Conservation (phyloP, 1,284 basidiomycete species). For the Ustilago lituana region DNA sequence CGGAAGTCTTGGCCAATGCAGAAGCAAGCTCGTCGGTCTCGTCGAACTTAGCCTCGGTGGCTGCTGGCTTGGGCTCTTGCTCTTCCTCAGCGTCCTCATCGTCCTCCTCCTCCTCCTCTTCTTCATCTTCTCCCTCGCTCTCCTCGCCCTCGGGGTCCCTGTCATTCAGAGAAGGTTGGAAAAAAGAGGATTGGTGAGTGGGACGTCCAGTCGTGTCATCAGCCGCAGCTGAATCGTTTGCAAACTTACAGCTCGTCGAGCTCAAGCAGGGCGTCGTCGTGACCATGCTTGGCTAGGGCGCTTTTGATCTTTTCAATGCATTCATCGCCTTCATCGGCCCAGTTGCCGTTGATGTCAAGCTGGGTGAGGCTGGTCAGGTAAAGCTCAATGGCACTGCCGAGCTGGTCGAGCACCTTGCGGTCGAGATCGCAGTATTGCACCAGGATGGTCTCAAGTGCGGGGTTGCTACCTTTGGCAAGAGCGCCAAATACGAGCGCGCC, state of each 20-base stretch:
- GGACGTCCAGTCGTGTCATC: not conserved
- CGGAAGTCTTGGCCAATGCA: constrained; percentile 37
- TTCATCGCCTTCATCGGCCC: constrained; percentile 65
- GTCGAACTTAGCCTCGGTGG: constrained; percentile 13
- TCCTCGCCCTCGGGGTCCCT: constrained; percentile 65
- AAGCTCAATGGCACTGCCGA: constrained; percentile 53
- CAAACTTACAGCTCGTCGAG: constrained; percentile 59
- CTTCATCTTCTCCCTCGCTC: constrained; percentile 55
- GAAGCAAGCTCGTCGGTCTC: constrained; percentile 53
- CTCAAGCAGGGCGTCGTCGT: constrained; percentile 58
- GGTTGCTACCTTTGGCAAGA: constrained; percentile 54
- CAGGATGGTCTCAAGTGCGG: constrained; percentile 54
- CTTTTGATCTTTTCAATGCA: constrained; percentile 58
- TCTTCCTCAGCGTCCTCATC: constrained; percentile 29
- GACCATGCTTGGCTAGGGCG: constrained; percentile 56
- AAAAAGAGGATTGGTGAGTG: not conserved
- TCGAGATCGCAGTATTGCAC: constrained; percentile 65
- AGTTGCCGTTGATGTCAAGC: constrained; percentile 66
- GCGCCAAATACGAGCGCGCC: constrained; percentile 56
- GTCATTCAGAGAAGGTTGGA: not conserved
- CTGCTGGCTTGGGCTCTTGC: constrained; percentile 7
- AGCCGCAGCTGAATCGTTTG: not conserved
- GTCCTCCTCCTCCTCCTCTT: constrained; percentile 43
- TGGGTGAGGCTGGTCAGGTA: constrained; percentile 46
- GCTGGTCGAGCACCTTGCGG: constrained; percentile 52